Percentiles rank a stretch among this genome's conserved stretches.
Conservation (phyloP, 106 monocot species). For the Apostasia ramifera region DNA sequence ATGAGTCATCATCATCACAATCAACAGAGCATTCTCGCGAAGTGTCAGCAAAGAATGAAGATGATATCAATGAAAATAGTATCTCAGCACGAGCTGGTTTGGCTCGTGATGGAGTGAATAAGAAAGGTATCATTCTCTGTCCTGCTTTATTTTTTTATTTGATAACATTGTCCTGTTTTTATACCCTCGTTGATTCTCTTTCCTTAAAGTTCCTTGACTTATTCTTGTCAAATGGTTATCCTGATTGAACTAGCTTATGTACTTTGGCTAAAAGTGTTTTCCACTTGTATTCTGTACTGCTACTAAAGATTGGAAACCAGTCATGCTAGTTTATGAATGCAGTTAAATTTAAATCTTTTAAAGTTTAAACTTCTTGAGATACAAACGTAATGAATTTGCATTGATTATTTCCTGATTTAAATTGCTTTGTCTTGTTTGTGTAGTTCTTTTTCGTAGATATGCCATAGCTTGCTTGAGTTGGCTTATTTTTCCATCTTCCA, state of each 20-base stretch:
- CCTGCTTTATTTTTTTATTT: neutral
- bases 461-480: too few species aligned
- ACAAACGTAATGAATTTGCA: too few species aligned
- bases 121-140: neutral
- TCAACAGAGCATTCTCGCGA: constrained; percentile 1
- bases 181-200: neutral
- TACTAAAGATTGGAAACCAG: too few species aligned
- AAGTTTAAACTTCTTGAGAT: too few species aligned
- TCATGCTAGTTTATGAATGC: too few species aligned
- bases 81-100: constrained; percentile 1
- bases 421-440: too few species aligned
- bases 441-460: too few species aligned
- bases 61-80: neutral
- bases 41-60: constrained; percentile 4
- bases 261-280: too few species aligned
- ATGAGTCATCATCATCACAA: constrained; percentile 2
- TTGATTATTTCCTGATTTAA: too few species aligned
- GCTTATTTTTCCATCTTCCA: too few species aligned
- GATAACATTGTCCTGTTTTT: neutral
- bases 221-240: neutral
- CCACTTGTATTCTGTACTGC: too few species aligned
- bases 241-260: neutral
- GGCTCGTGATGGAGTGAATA: neutral
- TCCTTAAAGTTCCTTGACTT: neutral
- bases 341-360: too few species aligned